These are phyloP conservation scores for Saccharomycopsis schoenii DNA, from an alignment of 805 yeast genomes.

Conservation along the genomic window DNA sequence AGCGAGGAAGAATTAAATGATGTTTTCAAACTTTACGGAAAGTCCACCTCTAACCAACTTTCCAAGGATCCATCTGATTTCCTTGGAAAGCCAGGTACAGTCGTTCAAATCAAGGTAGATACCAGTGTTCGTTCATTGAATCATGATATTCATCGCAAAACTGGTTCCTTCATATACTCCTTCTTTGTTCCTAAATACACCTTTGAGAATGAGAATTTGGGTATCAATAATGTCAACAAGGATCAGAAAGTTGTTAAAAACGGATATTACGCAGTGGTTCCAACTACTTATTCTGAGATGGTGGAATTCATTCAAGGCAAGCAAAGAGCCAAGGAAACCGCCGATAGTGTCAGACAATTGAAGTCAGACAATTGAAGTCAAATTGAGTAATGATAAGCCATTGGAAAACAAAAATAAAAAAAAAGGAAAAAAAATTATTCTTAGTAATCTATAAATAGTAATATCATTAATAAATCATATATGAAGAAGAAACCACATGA, in stretches of 20 bases:
- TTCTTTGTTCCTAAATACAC: slow-evolving; percentile 68
- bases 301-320: slow-evolving; percentile 85
- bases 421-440: not conserved
- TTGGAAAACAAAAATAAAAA: not conserved
- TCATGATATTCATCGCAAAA: slow-evolving; percentile 49
- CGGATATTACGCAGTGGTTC: slow-evolving; percentile 69
- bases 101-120: slow-evolving; percentile 83
- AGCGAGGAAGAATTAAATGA: slow-evolving; percentile 19
- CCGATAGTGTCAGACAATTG: slow-evolving; percentile 46
- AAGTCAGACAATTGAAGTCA: slow-evolving; percentile 19
- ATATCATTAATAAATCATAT: too few relatives aligned
- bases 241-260: slow-evolving; percentile 29
- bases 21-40: slow-evolving; percentile 37
- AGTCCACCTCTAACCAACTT: slow-evolving; percentile 41
- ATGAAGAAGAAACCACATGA: too few relatives aligned
- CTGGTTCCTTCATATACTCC: slow-evolving; percentile 84
- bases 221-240: slow-evolving; percentile 18
- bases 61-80: slow-evolving; percentile 44
- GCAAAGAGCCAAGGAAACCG: slow-evolving; percentile 80
- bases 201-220: slow-evolving; percentile 22
- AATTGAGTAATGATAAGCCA: not conserved
- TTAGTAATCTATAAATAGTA: too few relatives aligned
- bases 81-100: slow-evolving; percentile 69
- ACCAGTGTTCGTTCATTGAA: slow-evolving; percentile 66
- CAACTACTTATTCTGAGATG: slow-evolving; percentile 86